A percentile compares a stretch with the other conserved stretches of the same genome.
phyloP scores from a whole-genome alignment of 2,329 filamentous ascomycete species.

The Chalaropsis thielavioides region DNA sequence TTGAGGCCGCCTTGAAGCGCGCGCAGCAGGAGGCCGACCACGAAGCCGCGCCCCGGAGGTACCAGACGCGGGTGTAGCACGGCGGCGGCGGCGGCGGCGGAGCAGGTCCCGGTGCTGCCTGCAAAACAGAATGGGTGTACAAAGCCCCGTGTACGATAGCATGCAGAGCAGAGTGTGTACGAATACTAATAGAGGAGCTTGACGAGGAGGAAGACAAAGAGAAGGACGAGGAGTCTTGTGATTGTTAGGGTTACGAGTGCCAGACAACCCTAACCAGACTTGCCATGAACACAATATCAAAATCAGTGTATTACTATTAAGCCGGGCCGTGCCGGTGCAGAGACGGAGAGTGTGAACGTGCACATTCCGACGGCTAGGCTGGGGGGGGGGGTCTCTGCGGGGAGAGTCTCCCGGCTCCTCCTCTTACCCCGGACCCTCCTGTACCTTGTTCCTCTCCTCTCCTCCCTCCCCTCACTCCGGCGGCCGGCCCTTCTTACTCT shows the following conservation, averaged over 20 bases:
- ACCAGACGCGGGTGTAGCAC: neutral
- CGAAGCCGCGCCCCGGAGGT: neutral
- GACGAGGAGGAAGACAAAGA: too few relatives aligned
- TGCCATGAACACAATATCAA: neutral
- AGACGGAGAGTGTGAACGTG: too few relatives aligned
- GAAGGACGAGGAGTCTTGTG: too few relatives aligned
- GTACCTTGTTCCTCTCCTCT: neutral
- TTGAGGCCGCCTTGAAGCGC: neutral
- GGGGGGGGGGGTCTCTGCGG: too few relatives aligned
- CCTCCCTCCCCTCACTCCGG: neutral
- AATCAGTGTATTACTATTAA: too few relatives aligned
- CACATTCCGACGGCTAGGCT: too few relatives aligned
- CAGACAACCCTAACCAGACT: neutral
- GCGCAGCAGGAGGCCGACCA: neutral
- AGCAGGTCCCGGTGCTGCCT: too few relatives aligned
- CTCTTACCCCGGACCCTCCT: too few relatives aligned
- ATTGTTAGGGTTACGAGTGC: neutral
- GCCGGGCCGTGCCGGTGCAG: too few relatives aligned
- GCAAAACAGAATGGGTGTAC: too few relatives aligned
- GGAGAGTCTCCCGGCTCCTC: too few relatives aligned
- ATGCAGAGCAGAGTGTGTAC: neutral
- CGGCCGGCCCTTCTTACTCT: conserved; percentile 22
- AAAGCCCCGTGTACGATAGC: conserved; percentile 11
- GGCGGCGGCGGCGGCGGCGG: neutral
- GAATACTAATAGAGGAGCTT: neutral